Evolutionary conservation across 202 grass and related monocot species (phyloP), one percentile per base, ranked within the genome.

Genomic region (Saccharum hybrid): DNA sequence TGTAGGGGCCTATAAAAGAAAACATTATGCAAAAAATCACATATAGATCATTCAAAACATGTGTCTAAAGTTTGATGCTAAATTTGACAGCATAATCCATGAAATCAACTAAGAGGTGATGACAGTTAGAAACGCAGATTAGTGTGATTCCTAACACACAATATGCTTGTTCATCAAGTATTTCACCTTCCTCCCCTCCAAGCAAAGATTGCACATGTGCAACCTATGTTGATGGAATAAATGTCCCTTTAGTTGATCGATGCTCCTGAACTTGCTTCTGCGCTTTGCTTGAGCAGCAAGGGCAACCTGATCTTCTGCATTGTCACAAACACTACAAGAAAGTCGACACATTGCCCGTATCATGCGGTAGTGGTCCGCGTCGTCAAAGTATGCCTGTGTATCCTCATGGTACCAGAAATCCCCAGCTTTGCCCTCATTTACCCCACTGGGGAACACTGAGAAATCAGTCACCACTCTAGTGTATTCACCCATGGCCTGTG

Each of bases 391-490:
- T 40, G 93, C 81, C 52, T 90, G 93, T 2, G 91, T 92, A 81
- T 94, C 96, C 67, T 98, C 96, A 84, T 98, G 93, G 85, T 94
- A 94, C 91, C 96, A 98, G 82, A 92, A 98, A 8, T 90, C 79
- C 60, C 93, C 96, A 38, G 68, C 63, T 84, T 88, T 87, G 23
- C 96, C 96, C 79, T 96, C 96, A 12, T 10, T 86, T 42, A 76
- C 56, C 81, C 48, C 71, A 56, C 40, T 11, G 14, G 81, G 86
- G 64, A 94, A 94, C 65, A 82, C 66, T 79, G 89, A 94, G 74
- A 98, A 98, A 85, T 98, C 96, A 13, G 79, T 66, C 41, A 98
- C 45, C 19, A 98, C 91, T 81, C 76, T 98, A 11, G 93, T 98
- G 76, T 92, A 96, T 83, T 98, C 91, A 18, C 93, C 91, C 89